phyloP scores from a whole-genome alignment of 805 yeast genomes.

The Pichia rugopelliculosa region DNA sequence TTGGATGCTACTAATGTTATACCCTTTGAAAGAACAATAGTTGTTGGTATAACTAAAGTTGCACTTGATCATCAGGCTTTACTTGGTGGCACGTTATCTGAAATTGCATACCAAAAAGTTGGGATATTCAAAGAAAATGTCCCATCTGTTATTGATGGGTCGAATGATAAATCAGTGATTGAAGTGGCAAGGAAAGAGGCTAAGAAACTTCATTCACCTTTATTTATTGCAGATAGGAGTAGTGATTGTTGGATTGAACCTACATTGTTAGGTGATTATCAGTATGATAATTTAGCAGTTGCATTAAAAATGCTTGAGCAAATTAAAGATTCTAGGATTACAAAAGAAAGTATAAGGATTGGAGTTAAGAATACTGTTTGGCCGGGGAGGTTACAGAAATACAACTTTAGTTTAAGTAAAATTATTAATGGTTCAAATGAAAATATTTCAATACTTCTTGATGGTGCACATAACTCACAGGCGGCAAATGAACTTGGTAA shows the following conservation, averaged over 20 bases:
- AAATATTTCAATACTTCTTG: constrained; percentile 44
- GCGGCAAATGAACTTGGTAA: constrained; percentile 70
- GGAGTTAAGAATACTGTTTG: constrained; percentile 58
- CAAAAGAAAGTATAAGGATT: constrained; percentile 26
- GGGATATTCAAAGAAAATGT: constrained; percentile 66
- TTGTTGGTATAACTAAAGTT: constrained; percentile 73
- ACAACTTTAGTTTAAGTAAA: constrained; percentile 25
- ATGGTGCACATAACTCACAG: constrained; percentile 89
- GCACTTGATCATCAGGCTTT: constrained; percentile 80
- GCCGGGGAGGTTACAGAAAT: constrained; percentile 81
- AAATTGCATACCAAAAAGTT: constrained; percentile 75
- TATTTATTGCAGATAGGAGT: constrained; percentile 7
- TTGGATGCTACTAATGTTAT: constrained; percentile 83
- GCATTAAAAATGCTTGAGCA: constrained; percentile 52
- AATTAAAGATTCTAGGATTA: constrained; percentile 14
- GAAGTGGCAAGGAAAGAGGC: constrained; percentile 38
- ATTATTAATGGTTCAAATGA: constrained; percentile 3
- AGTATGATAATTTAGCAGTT: constrained; percentile 57
- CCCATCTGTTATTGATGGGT: constrained; percentile 66
- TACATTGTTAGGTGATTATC: constrained; percentile 70
- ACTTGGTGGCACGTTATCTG: constrained; percentile 55
- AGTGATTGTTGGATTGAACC: constrained; percentile 21
- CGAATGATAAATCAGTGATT: constrained; percentile 49
- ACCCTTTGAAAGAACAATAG: constrained; percentile 36
- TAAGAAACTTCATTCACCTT: constrained; percentile 24